A percentile compares a stretch with the other conserved stretches of the same genome.
These are phyloP conservation scores for Auricularia cornea DNA, from an alignment of 768 basidiomycete genomes.

Conservation along the genomic window DNA sequence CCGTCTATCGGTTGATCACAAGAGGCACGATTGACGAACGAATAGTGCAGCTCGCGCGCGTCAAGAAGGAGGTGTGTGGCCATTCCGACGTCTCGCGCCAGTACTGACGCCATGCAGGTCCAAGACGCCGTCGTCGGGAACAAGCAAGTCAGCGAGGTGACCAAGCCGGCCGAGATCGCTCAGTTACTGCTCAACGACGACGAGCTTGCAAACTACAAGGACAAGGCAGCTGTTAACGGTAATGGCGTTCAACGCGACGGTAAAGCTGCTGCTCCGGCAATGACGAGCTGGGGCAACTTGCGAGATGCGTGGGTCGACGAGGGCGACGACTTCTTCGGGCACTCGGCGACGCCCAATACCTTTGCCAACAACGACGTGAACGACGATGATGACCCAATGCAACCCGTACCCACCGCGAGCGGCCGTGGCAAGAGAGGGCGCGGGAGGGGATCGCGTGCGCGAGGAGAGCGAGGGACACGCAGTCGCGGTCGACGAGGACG, in stretches of 20 bases:
- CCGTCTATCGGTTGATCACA: constrained; percentile 91
- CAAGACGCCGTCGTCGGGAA: constrained; percentile 99
- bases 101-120: constrained; percentile 45
- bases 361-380: constrained; percentile 17
- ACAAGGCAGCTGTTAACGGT: constrained; percentile 18
- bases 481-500: neutral
- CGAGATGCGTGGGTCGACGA: constrained; percentile 81
- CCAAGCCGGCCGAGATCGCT: constrained; percentile 95
- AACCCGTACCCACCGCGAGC: constrained; percentile 14
- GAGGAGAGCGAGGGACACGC: neutral
- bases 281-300: constrained; percentile 23
- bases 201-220: constrained; percentile 61
- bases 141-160: constrained; percentile 87
- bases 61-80: constrained; percentile 83
- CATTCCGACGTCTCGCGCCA: neutral
- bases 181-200: constrained; percentile 91
- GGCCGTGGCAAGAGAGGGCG: constrained; percentile 18
- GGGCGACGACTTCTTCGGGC: constrained; percentile 80
- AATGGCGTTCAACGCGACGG: constrained; percentile 18
- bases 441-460: neutral
- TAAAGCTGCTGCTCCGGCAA: constrained; percentile 20
- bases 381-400: constrained; percentile 21
- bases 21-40: constrained; percentile 94
- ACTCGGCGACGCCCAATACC: constrained; percentile 24
- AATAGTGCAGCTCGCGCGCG: constrained; percentile 89